phyloP scores from a whole-genome alignment of 179 eudicot species.

The Silene coronaria region DNA sequence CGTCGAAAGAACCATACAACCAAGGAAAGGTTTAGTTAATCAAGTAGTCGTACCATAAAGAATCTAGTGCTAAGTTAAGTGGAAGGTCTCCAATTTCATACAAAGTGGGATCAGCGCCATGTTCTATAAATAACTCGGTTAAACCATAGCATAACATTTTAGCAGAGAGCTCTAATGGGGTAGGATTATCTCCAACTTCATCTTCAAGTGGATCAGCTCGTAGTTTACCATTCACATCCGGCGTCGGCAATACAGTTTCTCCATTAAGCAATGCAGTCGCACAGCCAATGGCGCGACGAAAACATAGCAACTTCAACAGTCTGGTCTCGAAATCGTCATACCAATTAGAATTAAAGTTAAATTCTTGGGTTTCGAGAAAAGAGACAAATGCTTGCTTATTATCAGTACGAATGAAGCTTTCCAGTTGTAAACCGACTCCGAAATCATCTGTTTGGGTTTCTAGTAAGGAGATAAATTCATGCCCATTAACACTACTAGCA shows the following conservation, averaged over 20 bases:
- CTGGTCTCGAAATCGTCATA: not conserved
- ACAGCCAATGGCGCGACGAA: not conserved
- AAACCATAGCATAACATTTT: not conserved
- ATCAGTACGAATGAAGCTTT: not conserved
- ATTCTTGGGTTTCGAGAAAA: not conserved
- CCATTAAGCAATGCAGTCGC: not conserved
- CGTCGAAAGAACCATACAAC: not conserved
- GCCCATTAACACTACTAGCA: no score
- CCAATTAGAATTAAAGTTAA: not conserved
- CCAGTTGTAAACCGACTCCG: not conserved
- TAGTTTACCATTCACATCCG: not conserved
- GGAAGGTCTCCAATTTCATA: not conserved
- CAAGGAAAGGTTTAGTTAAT: not conserved
- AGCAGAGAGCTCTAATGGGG: not conserved
- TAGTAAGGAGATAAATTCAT: no score
- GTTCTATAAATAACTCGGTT: not conserved
- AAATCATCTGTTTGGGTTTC: no score
- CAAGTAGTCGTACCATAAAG: not conserved
- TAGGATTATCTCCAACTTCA: not conserved
- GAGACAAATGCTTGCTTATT: not conserved
- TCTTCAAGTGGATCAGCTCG: not conserved
- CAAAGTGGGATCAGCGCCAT: no score
- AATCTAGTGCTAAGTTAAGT: not conserved
- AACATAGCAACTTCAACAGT: no score
- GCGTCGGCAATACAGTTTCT: not conserved